Base-by-base conservation (phyloP, 768 basidiomycete genomes). In the Tulasnella sp. region DNA sequence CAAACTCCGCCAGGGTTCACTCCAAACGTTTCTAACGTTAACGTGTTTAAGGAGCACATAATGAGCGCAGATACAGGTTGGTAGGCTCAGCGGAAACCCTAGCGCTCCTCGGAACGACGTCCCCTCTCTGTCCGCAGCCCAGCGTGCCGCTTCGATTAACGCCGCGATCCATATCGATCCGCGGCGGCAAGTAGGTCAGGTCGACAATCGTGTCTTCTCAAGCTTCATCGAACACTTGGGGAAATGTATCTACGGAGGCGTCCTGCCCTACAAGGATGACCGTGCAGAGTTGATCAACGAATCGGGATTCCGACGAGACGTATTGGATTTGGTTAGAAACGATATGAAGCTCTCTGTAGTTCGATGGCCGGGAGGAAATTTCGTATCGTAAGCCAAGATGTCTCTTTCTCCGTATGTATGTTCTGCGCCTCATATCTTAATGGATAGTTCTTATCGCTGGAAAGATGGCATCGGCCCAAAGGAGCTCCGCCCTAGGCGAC, bases 191-290 rank as follows among this genome's bases (percentile, higher is more conserved):
- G 79, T 82, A 23, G 80, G 82, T 67, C 81, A 82, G 11, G 80
- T 79, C 39, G 82, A 80, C 69, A 74, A 78, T 11, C 82, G 81
- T 26, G 87, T 90, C 81, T 90, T 88, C 82, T 88, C 88, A 37
- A 89, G 90, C 2, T 91, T 90, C 83, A 87, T 89, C 11, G 90
- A 90, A 81, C 89, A 90, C 80, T 87, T 90, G 83, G 90, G 88
- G 0, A 82, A 87, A 69, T 88, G 88, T 82, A 88, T 89, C 78
- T 88, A 89, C 77, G 87, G 87, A 37, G 88, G 88, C 5, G 82
- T 89, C 46, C 35, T 86, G 85, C 82, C 84, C 85, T 81, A 81
- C 11, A 26, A 79, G 70, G 84, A 87, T 79, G 75, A 82, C 55
- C 80, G 84, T 75, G 83, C 35, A 83, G 85, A 77, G 82, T 83